Evolutionary conservation across 2,329 filamentous ascomycete species (phyloP), one percentile per base, ranked within the genome.

Genomic region (Aphanocladium album): DNA sequence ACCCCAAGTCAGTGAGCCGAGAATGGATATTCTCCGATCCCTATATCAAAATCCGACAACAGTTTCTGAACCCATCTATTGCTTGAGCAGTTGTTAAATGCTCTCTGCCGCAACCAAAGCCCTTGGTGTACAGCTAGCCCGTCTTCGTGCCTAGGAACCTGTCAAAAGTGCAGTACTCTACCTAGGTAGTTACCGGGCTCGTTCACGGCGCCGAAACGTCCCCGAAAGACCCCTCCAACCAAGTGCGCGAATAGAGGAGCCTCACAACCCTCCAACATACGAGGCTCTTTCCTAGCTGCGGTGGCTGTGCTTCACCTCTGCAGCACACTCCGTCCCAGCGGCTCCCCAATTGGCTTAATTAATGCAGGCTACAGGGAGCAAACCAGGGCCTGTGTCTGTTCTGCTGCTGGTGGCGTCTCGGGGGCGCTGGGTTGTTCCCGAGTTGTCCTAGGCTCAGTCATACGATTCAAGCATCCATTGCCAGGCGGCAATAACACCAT

Each of bases 211-310:
- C 33, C 45, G 33, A 46, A 39, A 7, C 21, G 17, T 8, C 12
- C 45, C 35, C 45, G 19, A 57, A 5, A 47, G 19, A n/a, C 6
- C 8, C 30, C 14, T 43, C 35, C 55, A 21, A 30, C 9, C 9
- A 27, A 50, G 19, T 39, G 27, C 39, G 21, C 49, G 16, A 47
- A 49, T 25, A 14, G 39, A 45, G 12, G 50, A 60, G 49, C 57
- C 49, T 50, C 30, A 30, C 50, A 16, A 21, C 41, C 50, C 47
- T 27, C 51, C 39, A 37, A 39, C 27, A 19, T 9, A 30, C 46
- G 45, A 51, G 56, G 46, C 46, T 59, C 46, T 59, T 59, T 46
- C 17, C 4, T 35, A 45, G 57, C 47, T 59, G 19, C 37, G 23
- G 47, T 52, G 47, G 47, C 56, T 50, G 55, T 49, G 55, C 37